Evolutionary conservation across 2,329 filamentous ascomycete species (phyloP).

Genomic region (Orbilia blumenaviensis): DNA sequence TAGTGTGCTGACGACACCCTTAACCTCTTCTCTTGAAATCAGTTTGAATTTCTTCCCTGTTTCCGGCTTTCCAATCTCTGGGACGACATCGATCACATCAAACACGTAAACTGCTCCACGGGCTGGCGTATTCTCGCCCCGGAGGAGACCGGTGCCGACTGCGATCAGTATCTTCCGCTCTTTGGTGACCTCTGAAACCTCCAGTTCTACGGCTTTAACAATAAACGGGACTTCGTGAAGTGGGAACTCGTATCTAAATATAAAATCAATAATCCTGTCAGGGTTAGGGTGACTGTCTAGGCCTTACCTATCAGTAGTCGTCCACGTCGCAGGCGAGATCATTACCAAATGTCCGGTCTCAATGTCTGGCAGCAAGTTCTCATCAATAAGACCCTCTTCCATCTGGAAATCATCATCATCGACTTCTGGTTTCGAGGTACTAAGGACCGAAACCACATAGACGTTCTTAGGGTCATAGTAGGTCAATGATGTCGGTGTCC

Average conservation of each 20-base stretch:
- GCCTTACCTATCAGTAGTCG: slow-evolving; percentile 72
- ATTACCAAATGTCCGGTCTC: slow-evolving; percentile 79
- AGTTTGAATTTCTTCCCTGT: slow-evolving; percentile 86
- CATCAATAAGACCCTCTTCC: slow-evolving; percentile 60
- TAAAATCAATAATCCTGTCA: too few species aligned
- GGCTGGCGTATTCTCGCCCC: slow-evolving; percentile 88
- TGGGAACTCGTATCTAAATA: slow-evolving; percentile 55
- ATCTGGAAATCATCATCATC: slow-evolving; percentile 50
- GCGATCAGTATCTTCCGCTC: slow-evolving; percentile 83
- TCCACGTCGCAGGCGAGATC: slow-evolving; percentile 79
- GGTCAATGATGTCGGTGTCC: slow-evolving; percentile 76
- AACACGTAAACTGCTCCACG: slow-evolving; percentile 88
- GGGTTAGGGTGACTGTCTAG: too few species aligned
- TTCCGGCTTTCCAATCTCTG: slow-evolving; percentile 83
- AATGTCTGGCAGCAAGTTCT: slow-evolving; percentile 71
- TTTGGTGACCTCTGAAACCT: slow-evolving; percentile 89
- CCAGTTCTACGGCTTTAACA: slow-evolving; percentile 82
- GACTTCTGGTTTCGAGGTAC: slow-evolving; percentile 36
- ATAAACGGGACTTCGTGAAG: slow-evolving; percentile 57
- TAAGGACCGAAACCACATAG: slow-evolving; percentile 74
- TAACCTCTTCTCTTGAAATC: slow-evolving; percentile 87
- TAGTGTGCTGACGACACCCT: slow-evolving; percentile 87
- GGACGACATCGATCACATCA: slow-evolving; percentile 89
- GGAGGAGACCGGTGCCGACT: slow-evolving; percentile 84
- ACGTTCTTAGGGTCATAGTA: slow-evolving; percentile 79